A percentile compares a stretch with the other conserved stretches of the same genome.
phyloP scores from a whole-genome alignment of 139 green algal species.

The Mychonastes homosphaera region DNA sequence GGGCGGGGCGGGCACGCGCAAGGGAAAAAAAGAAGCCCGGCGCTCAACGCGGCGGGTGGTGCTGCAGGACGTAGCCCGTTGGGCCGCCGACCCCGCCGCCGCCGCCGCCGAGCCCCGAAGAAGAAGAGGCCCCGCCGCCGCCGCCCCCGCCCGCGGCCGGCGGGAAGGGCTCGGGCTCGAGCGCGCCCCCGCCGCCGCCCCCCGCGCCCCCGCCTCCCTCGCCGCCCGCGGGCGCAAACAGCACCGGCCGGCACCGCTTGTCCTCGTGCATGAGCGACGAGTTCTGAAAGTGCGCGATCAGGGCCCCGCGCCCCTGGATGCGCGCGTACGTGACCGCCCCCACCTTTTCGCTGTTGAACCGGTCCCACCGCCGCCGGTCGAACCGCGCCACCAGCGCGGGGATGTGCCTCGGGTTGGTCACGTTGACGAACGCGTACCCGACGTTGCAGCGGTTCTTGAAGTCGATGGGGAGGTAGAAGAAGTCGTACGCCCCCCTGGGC shows the following conservation, averaged over 20 bases:
- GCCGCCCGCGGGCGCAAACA: no score
- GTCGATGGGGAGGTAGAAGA: slow-evolving; percentile 87
- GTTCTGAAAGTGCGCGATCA: slow-evolving; percentile 96
- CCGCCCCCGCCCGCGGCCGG: no score
- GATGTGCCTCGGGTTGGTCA: slow-evolving; percentile 70
- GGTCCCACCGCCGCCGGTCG: slow-evolving; percentile 87
- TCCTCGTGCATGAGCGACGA: slow-evolving; percentile 95
- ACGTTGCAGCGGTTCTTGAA: slow-evolving; percentile 99
- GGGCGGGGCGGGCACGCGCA: no score
- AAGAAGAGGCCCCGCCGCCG: no score
- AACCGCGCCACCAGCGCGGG: slow-evolving; percentile 75
- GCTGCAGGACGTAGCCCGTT: no score
- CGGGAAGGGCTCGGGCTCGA: no score
- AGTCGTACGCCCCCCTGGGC: slow-evolving; percentile 70
- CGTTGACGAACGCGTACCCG: slow-evolving; percentile 98
- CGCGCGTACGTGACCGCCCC: slow-evolving; percentile 79
- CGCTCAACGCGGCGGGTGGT: no score
- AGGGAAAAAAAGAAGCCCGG: no score
- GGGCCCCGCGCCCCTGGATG: slow-evolving; percentile 79
- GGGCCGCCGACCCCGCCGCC: no score
- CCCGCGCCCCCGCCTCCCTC: no score
- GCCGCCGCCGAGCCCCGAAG: no score
- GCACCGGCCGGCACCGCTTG: slow-evolving; percentile 91
- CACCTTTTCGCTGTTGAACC: slow-evolving; percentile 96
- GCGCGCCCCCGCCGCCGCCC: no score